phyloP scores from a whole-genome alignment of 2,329 filamentous ascomycete species.

The Cercospora citrullina region DNA sequence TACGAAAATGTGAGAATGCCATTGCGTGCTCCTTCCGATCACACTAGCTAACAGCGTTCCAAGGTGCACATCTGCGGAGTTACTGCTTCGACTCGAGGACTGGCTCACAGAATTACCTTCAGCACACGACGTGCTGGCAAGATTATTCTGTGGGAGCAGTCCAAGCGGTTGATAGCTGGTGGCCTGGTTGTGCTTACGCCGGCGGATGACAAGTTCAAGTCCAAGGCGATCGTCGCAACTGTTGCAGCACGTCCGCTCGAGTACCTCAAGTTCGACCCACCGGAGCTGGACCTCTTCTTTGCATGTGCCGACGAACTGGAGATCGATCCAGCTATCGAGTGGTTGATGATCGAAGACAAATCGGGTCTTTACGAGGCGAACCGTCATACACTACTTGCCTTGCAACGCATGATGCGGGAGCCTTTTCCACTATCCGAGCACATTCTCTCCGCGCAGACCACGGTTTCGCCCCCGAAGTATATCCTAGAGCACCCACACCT shows the following conservation, averaged over 20 bases:
- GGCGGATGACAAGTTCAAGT: slow-evolving; percentile 61
- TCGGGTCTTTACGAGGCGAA: slow-evolving; percentile 74
- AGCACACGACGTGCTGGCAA: slow-evolving; percentile 65
- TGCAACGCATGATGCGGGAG: slow-evolving; percentile 66
- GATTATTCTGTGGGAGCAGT: slow-evolving; percentile 67
- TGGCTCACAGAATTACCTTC: slow-evolving; percentile 69
- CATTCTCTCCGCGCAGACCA: slow-evolving; percentile 52
- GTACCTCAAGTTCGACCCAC: slow-evolving; percentile 64
- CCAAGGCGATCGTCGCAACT: slow-evolving; percentile 66
- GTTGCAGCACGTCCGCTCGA: slow-evolving; percentile 68
- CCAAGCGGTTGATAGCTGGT: slow-evolving; percentile 58
- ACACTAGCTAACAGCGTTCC: slow-evolving; percentile 22
- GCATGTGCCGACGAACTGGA: slow-evolving; percentile 59
- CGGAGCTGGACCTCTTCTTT: slow-evolving; percentile 76
- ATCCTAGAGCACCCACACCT: slow-evolving; percentile 51
- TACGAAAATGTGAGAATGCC: slow-evolving; percentile 64
- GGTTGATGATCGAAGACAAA: slow-evolving; percentile 77
- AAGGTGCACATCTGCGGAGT: slow-evolving; percentile 69
- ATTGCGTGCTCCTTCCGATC: background rate
- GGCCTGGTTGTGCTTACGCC: slow-evolving; percentile 58
- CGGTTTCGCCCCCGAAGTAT: slow-evolving; percentile 55
- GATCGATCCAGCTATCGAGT: slow-evolving; percentile 68
- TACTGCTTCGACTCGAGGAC: slow-evolving; percentile 61
- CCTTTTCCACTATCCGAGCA: slow-evolving; percentile 63
- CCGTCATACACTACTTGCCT: slow-evolving; percentile 68